A percentile compares a stretch with the other conserved stretches of the same genome.
Evolutionary conservation across 495 filamentous ascomycete genomes (phyloP).

Genomic region (Tuber melanosporum): DNA sequence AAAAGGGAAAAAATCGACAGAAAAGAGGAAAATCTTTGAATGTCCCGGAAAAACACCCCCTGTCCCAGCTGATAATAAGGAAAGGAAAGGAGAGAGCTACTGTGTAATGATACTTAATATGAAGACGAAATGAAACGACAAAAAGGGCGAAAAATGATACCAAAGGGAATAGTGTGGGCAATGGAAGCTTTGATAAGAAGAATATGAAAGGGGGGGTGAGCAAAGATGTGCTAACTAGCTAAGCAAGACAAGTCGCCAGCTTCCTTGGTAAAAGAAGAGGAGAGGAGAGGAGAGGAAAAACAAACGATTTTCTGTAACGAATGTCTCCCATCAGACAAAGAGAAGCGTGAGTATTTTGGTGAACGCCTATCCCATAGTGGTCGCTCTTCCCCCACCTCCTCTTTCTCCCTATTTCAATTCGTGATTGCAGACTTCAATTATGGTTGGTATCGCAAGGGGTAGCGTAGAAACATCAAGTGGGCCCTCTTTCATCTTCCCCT

Average conservation of each 20-base stretch:
- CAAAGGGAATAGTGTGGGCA: background rate
- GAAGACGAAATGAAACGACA: background rate
- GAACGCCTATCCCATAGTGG: background rate
- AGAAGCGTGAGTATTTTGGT: background rate
- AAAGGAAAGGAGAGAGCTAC: background rate
- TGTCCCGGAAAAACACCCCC: background rate
- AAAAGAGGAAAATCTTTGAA: background rate
- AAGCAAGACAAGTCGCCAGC: background rate
- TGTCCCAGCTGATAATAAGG: background rate
- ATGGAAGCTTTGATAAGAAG: background rate
- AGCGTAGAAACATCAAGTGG: background rate
- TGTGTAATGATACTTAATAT: background rate
- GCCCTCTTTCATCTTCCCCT: background rate
- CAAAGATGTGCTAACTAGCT: background rate
- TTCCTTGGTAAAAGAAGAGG: background rate
- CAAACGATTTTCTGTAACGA: background rate
- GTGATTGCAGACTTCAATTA: background rate
- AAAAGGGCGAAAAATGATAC: background rate
- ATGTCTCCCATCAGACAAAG: background rate
- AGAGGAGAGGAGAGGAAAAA: background rate
- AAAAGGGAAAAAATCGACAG: background rate
- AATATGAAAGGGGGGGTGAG: background rate
- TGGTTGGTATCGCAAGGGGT: background rate
- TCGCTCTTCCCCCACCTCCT: background rate
- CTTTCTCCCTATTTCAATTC: background rate